Evolutionary conservation across 1,139 yeast species (phyloP).

Genomic region (Saccharomyces hybrid): DNA sequence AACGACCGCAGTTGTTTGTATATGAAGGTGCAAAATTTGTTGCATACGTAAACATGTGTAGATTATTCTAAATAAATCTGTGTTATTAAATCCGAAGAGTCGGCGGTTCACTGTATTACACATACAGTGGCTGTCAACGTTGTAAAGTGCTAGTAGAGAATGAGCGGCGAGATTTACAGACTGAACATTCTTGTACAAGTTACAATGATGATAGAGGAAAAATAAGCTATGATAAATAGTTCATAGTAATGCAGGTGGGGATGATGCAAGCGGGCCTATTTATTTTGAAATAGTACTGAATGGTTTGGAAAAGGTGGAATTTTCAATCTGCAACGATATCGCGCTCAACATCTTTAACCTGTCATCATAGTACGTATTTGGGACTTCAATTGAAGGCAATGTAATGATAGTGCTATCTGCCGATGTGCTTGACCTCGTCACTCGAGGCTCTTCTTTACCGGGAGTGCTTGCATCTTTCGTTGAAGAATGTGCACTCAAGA

Average conservation of each 20-base stretch:
- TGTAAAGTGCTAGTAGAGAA: not conserved
- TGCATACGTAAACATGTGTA: not conserved
- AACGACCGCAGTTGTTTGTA: not conserved
- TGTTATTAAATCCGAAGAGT: not conserved
- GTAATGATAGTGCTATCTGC: not conserved
- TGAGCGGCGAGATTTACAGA: not conserved
- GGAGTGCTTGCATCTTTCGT: not conserved
- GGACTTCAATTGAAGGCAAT: not conserved
- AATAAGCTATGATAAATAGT: not conserved
- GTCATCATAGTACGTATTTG: conserved; percentile 9
- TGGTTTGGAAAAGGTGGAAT: not conserved
- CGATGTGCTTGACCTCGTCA: not conserved
- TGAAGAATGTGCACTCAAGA: not conserved
- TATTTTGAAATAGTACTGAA: not conserved
- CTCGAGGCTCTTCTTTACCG: not conserved
- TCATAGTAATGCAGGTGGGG: not conserved
- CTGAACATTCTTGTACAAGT: not conserved
- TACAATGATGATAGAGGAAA: not conserved
- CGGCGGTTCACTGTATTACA: not conserved
- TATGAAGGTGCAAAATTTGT: not conserved
- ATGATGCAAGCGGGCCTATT: not conserved
- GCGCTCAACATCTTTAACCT: conserved; percentile 23
- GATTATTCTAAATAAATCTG: not conserved
- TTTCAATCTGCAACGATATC: conserved; percentile 20
- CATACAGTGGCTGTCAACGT: not conserved